Conservation (phyloP, 2,329 filamentous ascomycete genomes). For the Nothophaeocryptopus gaeumannii region DNA sequence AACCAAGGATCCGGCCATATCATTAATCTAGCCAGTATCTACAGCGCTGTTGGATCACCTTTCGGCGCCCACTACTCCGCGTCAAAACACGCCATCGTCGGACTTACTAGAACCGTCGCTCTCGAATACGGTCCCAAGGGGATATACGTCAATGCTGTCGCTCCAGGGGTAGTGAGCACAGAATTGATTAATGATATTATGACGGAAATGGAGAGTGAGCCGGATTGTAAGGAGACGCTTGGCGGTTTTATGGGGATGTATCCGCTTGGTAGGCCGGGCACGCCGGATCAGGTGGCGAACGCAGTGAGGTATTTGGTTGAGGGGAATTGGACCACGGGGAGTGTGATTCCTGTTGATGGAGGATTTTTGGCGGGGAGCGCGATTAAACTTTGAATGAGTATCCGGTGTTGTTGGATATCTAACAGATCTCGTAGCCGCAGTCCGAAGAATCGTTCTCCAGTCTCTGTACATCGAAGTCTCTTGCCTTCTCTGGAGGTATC, state of each 20-base stretch:
- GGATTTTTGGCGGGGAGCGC: neutral
- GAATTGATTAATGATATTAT: neutral
- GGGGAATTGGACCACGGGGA: neutral
- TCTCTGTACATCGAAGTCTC: neutral
- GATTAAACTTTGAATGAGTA: neutral
- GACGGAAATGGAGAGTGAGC: neutral
- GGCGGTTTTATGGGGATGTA: neutral
- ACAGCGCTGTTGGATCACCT: conserved; percentile 41
- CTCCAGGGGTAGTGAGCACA: conserved; percentile 19
- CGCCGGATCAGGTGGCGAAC: conserved; percentile 1
- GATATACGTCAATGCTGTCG: conserved; percentile 18
- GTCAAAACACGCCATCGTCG: conserved; percentile 43
- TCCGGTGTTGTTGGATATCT: no score
- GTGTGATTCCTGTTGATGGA: neutral
- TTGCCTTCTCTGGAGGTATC: conserved; percentile 24
- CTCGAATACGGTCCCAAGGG: conserved; percentile 6
- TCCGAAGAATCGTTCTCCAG: no score
- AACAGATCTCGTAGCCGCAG: no score
- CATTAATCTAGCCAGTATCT: conserved; percentile 40
- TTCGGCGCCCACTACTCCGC: conserved; percentile 35
- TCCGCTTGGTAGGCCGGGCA: neutral
- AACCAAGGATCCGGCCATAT: conserved; percentile 22
- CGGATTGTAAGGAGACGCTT: neutral
- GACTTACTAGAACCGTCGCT: conserved; percentile 40
- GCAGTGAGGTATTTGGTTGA: conserved; percentile 1